Conservation (phyloP, 108 stramenopile species). For the Cyclotella baltica region DNA sequence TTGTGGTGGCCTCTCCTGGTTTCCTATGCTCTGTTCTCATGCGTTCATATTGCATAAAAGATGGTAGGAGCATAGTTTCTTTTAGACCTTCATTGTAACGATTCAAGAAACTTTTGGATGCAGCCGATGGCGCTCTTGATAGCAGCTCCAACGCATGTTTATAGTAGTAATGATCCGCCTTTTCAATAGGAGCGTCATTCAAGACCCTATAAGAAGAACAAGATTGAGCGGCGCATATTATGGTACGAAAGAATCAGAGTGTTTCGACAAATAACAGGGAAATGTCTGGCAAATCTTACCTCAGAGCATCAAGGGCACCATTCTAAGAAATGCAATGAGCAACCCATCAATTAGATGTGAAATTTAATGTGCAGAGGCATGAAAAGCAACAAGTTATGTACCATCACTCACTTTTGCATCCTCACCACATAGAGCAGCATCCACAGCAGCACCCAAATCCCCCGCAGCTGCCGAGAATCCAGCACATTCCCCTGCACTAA, state of each 20-base stretch:
- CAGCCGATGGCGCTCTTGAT: constrained; percentile 73
- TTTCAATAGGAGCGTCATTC: constrained; percentile 80
- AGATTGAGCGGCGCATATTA: neutral
- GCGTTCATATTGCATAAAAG: constrained; percentile 83
- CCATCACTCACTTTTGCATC: constrained; percentile 54
- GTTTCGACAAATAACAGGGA: neutral
- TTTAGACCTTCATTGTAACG: constrained; percentile 78
- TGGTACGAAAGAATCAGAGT: neutral
- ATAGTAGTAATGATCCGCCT: constrained; percentile 86
- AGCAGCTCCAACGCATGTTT: constrained; percentile 69
- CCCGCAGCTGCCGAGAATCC: constrained; percentile 75
- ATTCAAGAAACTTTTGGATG: constrained; percentile 76
- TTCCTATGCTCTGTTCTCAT: constrained; percentile 41
- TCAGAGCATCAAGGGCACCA: constrained; percentile 74
- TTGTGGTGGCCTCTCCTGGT: neutral
- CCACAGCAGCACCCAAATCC: constrained; percentile 77
- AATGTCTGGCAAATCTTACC: constrained; percentile 22
- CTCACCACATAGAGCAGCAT: constrained; percentile 71
- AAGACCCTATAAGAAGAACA: constrained; percentile 41
- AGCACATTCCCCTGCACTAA: constrained; percentile 80
- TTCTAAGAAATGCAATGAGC: constrained; percentile 30
- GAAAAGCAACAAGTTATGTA: neutral
- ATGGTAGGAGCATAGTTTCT: constrained; percentile 76
- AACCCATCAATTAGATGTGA: neutral
- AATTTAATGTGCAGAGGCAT: too few relatives aligned